Conservation (phyloP, 371 early-diverging fungal species). For the Mucor piriformis region DNA sequence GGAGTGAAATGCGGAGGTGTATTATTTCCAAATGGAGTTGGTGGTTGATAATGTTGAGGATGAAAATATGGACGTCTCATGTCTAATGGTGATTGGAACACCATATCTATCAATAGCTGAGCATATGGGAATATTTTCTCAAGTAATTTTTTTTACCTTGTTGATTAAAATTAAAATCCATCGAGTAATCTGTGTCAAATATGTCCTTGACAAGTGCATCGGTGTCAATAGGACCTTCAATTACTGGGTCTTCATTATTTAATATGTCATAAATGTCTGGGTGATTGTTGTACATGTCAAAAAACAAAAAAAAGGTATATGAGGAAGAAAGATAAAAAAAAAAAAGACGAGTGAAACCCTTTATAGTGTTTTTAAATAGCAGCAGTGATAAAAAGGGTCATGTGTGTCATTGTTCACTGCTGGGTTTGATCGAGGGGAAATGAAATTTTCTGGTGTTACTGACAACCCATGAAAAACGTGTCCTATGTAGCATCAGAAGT, state of each 20-base stretch:
- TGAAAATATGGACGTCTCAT: neutral
- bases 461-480: neutral
- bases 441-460: too few relatives aligned
- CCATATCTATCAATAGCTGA: too few relatives aligned
- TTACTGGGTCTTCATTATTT: conserved; percentile 20
- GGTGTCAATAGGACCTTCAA: conserved; percentile 17
- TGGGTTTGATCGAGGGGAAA: neutral
- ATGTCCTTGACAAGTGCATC: conserved; percentile 22
- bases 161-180: neutral
- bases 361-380: neutral
- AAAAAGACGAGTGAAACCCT: neutral
- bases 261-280: conserved; percentile 22
- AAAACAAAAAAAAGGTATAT: neutral
- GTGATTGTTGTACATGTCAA: conserved; percentile 3
- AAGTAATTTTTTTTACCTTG: neutral
- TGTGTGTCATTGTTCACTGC: neutral
- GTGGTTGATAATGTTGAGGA: neutral
- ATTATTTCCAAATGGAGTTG: neutral
- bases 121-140: neutral
- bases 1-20: neutral
- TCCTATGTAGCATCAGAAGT: neutral
- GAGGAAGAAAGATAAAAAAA: conserved; percentile 10
- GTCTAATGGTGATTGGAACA: too few relatives aligned
- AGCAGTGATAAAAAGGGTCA: neutral
- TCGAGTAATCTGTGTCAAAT: conserved; percentile 9